Percentiles rank a stretch among this genome's conserved stretches.
phyloP scores from a whole-genome alignment of 2,329 filamentous ascomycete species.

The Aureobasidium namibiae region DNA sequence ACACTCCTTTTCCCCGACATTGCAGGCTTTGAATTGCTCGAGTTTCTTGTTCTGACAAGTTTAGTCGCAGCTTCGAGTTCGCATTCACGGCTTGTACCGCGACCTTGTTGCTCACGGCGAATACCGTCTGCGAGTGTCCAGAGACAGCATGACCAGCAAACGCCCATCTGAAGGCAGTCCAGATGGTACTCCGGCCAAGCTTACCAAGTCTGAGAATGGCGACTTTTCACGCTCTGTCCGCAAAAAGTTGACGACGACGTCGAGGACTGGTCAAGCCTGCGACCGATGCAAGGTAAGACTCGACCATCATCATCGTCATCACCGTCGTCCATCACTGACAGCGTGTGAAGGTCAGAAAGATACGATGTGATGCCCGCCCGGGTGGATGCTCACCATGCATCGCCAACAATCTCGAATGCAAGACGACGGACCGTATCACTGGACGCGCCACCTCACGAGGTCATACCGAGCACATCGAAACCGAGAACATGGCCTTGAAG shows the following conservation, averaged over 20 bases:
- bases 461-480: constrained; percentile 68
- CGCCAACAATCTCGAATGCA: constrained; percentile 68
- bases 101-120: constrained; percentile 11
- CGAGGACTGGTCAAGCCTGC: constrained; percentile 73
- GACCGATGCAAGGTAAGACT: constrained; percentile 69
- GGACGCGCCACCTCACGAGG: constrained; percentile 71
- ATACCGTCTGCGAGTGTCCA: constrained; percentile 16
- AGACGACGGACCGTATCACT: constrained; percentile 79
- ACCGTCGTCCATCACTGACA: neutral
- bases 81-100: constrained; percentile 13
- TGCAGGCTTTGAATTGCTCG: neutral
- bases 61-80: neutral
- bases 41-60: neutral
- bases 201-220: constrained; percentile 21
- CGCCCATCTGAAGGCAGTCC: constrained; percentile 19
- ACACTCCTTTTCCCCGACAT: neutral
- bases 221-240: constrained; percentile 36
- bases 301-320: neutral
- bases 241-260: constrained; percentile 46
- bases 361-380: constrained; percentile 72
- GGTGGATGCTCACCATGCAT: constrained; percentile 77
- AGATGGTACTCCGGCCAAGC: constrained; percentile 18
- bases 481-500: constrained; percentile 60
- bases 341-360: constrained; percentile 58
- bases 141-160: constrained; percentile 19